Evolutionary conservation across 306 rosid genomes (phyloP).

Genomic region (Inga leiocalycina): DNA sequence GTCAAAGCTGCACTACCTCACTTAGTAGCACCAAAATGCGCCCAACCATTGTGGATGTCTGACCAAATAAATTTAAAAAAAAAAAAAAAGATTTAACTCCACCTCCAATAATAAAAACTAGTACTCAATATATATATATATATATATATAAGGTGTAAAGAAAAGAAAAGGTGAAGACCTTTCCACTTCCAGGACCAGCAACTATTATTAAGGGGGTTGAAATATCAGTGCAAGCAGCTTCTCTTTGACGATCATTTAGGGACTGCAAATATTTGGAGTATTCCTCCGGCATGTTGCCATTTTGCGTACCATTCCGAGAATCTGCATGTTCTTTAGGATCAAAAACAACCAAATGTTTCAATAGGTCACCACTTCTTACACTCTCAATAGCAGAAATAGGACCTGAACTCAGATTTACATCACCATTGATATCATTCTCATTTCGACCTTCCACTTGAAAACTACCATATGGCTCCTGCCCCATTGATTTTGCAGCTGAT

Average conservation of each 20-base stretch:
- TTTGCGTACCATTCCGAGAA: slow-evolving; percentile 20
- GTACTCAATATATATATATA: not conserved
- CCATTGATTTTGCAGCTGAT: slow-evolving; percentile 40
- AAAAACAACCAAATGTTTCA: slow-evolving; percentile 31
- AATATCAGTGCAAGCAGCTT: slow-evolving; percentile 83
- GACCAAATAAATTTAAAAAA: slow-evolving; percentile 24
- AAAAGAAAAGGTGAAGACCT: slow-evolving; percentile 50
- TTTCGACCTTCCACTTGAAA: slow-evolving; percentile 23
- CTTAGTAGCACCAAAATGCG: slow-evolving; percentile 84
- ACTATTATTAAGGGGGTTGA: slow-evolving; percentile 81
- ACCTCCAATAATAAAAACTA: slow-evolving; percentile 31
- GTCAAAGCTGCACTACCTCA: slow-evolving; percentile 58
- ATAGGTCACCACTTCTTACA: slow-evolving; percentile 36
- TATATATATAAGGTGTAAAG: not conserved
- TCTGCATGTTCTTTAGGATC: slow-evolving; percentile 37
- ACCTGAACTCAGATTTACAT: slow-evolving; percentile 20
- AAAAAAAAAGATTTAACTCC: slow-evolving; percentile 35
- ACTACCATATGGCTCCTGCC: slow-evolving; percentile 27
- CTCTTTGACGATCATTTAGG: slow-evolving; percentile 80
- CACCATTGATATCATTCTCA: slow-evolving; percentile 24
- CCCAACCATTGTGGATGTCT: slow-evolving; percentile 99
- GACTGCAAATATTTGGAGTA: slow-evolving; percentile 64
- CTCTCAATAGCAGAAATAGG: slow-evolving; percentile 20
- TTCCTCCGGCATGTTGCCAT: slow-evolving; percentile 71
- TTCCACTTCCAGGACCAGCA: slow-evolving; percentile 99